phyloP scores from a whole-genome alignment of 306 rosid genomes.

The Vigna radiata region DNA sequence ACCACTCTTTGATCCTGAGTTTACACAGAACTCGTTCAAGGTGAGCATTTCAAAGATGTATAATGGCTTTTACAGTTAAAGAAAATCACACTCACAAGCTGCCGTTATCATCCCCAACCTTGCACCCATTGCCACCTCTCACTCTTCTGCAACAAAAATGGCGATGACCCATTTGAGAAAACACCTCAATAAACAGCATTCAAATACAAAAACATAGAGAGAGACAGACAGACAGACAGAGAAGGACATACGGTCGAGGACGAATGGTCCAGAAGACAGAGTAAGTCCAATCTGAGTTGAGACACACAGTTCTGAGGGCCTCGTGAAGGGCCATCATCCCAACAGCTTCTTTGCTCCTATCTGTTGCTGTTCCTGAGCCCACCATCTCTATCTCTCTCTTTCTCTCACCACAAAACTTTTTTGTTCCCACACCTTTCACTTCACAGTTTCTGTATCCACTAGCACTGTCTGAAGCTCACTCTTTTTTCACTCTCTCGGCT shows the following conservation, averaged over 20 bases:
- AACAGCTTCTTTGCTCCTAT: constrained; percentile 97
- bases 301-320: constrained; percentile 84
- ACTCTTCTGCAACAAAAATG: constrained; percentile 69
- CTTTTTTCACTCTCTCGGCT: constrained; percentile 5
- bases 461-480: constrained; percentile 4
- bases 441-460: constrained; percentile 22
- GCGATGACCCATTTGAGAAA: constrained; percentile 51
- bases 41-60: constrained; percentile 8
- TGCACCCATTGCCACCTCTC: constrained; percentile 96
- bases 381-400: constrained; percentile 70
- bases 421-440: constrained; percentile 19
- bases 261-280: constrained; percentile 99
- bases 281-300: constrained; percentile 91
- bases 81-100: constrained; percentile 69
- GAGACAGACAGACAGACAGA: no score
- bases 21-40: neutral
- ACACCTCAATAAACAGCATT: constrained; percentile 40
- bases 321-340: constrained; percentile 99
- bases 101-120: constrained; percentile 95
- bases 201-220: neutral
- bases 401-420: constrained; percentile 36
- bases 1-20: constrained; percentile 4
- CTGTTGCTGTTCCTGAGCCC: constrained; percentile 90
- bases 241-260: constrained; percentile 81
- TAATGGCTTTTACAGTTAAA: neutral